phyloP scores from a whole-genome alignment of 306 rosid species.

The Purshia tridentata region DNA sequence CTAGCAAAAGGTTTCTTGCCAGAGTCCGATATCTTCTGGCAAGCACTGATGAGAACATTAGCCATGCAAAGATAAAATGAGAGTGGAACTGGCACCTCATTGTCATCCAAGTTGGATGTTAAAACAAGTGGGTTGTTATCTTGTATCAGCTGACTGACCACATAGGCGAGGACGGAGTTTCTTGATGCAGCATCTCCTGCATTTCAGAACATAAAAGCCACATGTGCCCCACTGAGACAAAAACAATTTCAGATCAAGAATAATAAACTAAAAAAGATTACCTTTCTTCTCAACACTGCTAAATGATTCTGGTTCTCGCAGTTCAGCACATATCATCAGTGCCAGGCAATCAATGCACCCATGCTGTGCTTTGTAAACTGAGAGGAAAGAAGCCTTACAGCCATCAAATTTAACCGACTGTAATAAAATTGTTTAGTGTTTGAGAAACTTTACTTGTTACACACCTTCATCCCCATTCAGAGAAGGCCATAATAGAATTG shows the following conservation, averaged over 20 bases:
- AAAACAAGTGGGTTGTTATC: conserved; percentile 27
- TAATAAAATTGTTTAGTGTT: not conserved
- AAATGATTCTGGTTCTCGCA: conserved; percentile 48
- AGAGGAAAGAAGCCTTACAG: conserved; percentile 15
- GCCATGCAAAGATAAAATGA: conserved; percentile 79
- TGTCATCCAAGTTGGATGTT: conserved; percentile 27
- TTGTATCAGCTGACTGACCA: conserved; percentile 41
- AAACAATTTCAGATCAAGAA: conserved; percentile 19
- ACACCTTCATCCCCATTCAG: conserved; percentile 72
- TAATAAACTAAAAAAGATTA: conserved; percentile 26
- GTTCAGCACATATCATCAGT: conserved; percentile 78
- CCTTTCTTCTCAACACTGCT: conserved; percentile 43
- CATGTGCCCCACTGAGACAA: conserved; percentile 5
- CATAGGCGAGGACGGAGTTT: conserved; percentile 42
- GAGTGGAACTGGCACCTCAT: conserved; percentile 40
- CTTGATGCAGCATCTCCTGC: conserved; percentile 43
- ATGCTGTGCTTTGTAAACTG: conserved; percentile 86
- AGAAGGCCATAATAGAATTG: conserved; percentile 71
- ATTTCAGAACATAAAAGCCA: conserved; percentile 30
- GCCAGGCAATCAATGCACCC: conserved; percentile 96
- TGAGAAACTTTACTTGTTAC: conserved; percentile 20
- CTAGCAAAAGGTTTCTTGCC: conserved; percentile 52
- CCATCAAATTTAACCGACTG: conserved; percentile 10
- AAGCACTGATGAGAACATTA: conserved; percentile 83
- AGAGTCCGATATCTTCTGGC: conserved; percentile 70